Evolutionary conservation across 371 early-diverging fungal genomes (phyloP).

Genomic region (Circinella umbellata): DNA sequence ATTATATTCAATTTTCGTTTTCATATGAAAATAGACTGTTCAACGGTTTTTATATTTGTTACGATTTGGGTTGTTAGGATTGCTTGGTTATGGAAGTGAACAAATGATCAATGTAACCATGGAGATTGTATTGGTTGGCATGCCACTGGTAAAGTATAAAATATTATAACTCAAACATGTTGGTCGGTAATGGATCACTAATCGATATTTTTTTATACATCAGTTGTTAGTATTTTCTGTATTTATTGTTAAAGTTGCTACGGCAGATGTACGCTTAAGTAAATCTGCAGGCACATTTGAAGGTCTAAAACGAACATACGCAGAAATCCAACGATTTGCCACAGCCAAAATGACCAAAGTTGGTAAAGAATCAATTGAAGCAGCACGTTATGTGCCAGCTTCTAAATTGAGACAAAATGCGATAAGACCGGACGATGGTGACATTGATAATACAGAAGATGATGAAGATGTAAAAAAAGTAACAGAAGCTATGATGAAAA

Average conservation of each 20-base stretch:
- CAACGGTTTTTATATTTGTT: conserved; percentile 15
- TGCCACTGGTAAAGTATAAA: conserved; percentile 8
- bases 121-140: not conserved
- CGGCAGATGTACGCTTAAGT: not conserved
- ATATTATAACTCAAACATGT: no score
- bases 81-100: conserved; percentile 5
- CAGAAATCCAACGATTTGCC: conserved; percentile 15
- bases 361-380: conserved; percentile 16
- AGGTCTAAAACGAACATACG: conserved; percentile 10
- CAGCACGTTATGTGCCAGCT: conserved; percentile 11
- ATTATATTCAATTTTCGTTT: not conserved
- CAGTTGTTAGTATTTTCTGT: conserved; percentile 9
- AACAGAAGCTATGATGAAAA: not conserved
- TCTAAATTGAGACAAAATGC: not conserved
- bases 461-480: not conserved
- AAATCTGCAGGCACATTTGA: conserved; percentile 6
- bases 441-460: not conserved
- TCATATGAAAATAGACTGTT: not conserved
- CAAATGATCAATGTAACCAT: not conserved
- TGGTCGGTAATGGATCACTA: not conserved
- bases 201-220: not conserved
- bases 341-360: conserved; percentile 8
- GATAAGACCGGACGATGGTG: not conserved
- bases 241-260: not conserved
- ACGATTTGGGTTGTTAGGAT: conserved; percentile 5